phyloP scores from a whole-genome alignment of 441 rosid species.

The Adansonia gregorii region DNA sequence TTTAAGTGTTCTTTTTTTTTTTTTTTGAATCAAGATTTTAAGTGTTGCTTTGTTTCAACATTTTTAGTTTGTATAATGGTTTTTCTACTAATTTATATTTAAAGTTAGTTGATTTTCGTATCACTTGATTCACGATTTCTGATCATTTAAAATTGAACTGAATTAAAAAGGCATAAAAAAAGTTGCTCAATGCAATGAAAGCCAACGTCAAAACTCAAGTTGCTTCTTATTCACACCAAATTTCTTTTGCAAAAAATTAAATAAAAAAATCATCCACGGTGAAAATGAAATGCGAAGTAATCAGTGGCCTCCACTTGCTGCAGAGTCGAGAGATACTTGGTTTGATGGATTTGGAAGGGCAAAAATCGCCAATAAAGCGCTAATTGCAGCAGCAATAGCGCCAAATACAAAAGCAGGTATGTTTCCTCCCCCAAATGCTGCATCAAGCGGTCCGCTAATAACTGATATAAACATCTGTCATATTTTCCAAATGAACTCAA shows the following conservation, averaged over 20 bases:
- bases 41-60: too few relatives aligned
- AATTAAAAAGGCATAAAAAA: too few relatives aligned
- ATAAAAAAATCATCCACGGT: not conserved
- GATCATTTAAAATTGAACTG: too few relatives aligned
- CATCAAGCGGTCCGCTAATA: conserved; percentile 54
- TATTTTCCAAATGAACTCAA: not conserved
- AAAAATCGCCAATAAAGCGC: conserved; percentile 22
- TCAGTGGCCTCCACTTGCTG: conserved; percentile 16
- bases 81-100: too few relatives aligned
- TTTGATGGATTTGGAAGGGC: conserved; percentile 24
- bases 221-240: not conserved
- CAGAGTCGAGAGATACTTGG: conserved; percentile 15
- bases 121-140: too few relatives aligned
- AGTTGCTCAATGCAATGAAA: too few relatives aligned
- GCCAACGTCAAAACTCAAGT: not conserved
- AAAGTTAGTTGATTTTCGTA: too few relatives aligned
- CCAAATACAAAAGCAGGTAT: conserved; percentile 48
- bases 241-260: not conserved
- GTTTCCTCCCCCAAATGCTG: conserved; percentile 65
- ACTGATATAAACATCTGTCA: conserved; percentile 63
- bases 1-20: too few relatives aligned
- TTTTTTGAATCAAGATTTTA: too few relatives aligned
- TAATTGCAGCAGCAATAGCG: conserved; percentile 1
- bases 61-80: too few relatives aligned
- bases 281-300: not conserved